Conservation (phyloP, 257 asterid species). For the Fraxinus excelsior region DNA sequence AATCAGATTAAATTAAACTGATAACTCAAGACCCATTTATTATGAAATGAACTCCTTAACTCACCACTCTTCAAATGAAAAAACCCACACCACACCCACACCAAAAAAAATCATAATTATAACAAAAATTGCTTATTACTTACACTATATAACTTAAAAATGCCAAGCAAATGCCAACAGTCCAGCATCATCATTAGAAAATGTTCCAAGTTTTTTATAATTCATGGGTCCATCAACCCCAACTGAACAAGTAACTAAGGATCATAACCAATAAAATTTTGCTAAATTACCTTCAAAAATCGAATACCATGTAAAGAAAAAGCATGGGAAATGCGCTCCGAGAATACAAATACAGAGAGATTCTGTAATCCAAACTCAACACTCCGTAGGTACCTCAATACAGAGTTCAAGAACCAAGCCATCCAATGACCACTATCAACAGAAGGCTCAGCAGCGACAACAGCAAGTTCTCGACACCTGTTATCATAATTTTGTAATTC, state of each 20-base stretch:
- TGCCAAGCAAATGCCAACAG: not conserved
- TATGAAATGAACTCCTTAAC: not conserved
- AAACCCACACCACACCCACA: not conserved
- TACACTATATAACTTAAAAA: not conserved
- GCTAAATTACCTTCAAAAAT: conserved; percentile 61
- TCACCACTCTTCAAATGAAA: not conserved
- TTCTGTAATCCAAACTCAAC: conserved; percentile 42
- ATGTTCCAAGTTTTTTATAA: not conserved
- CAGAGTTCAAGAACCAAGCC: conserved; percentile 51
- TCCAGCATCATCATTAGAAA: not conserved
- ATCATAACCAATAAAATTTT: not conserved
- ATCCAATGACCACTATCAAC: conserved; percentile 41
- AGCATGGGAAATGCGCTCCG: conserved; percentile 47
- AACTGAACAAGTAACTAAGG: not conserved
- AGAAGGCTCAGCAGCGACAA: conserved; percentile 42
- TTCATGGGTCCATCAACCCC: not conserved
- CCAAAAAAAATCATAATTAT: not conserved
- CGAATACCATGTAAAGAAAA: conserved; percentile 56
- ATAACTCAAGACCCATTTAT: not conserved
- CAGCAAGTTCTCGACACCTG: conserved; percentile 29
- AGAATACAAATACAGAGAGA: conserved; percentile 52
- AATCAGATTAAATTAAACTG: not conserved
- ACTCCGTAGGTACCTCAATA: conserved; percentile 62
- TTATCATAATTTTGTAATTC: not conserved
- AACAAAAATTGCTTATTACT: not conserved